Evolutionary conservation across 768 basidiomycete genomes (phyloP).

Genomic region (Rhodotorula kratochvilovae): DNA sequence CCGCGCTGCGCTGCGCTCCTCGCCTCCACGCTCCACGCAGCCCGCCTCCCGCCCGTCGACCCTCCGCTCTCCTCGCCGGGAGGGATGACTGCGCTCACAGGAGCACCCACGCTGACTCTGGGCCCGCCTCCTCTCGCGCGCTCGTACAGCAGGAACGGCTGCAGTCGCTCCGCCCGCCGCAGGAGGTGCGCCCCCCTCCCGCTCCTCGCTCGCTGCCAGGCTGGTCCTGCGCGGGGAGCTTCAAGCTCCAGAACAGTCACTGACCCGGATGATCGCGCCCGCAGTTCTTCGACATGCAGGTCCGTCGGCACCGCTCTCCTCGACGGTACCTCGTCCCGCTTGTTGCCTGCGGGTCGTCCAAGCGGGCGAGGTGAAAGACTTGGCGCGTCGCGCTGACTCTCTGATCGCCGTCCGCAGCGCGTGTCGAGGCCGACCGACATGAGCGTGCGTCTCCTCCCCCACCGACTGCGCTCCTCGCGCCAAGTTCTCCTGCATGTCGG

Average conservation of each 20-base stretch:
- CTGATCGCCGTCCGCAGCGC: too few relatives aligned
- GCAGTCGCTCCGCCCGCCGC: constrained; percentile 30
- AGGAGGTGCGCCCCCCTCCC: constrained; percentile 20
- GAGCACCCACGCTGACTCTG: not conserved
- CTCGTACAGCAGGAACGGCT: constrained; percentile 29
- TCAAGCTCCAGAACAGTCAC: too few relatives aligned
- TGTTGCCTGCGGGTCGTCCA: too few relatives aligned
- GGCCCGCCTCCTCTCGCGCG: not conserved
- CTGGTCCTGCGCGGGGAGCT: not conserved
- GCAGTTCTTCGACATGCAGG: constrained; percentile 39
- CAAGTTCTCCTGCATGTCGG: too few relatives aligned
- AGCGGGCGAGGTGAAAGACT: not conserved
- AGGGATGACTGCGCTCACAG: not conserved
- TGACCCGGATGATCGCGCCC: not conserved
- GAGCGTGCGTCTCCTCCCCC: constrained; percentile 9
- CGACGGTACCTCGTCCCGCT: too few relatives aligned
- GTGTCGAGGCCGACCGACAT: constrained; percentile 73
- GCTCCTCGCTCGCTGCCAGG: not conserved
- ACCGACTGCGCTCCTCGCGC: not conserved
- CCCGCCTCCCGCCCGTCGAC: not conserved
- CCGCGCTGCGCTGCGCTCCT: not conserved
- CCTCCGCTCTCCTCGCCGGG: not conserved
- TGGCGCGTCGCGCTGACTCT: too few relatives aligned
- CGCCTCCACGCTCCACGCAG: not conserved
- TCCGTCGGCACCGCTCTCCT: not conserved